phyloP scores from a whole-genome alignment of 192 early-diverging fungal genomes.

The Umbelopsis sp. region DNA sequence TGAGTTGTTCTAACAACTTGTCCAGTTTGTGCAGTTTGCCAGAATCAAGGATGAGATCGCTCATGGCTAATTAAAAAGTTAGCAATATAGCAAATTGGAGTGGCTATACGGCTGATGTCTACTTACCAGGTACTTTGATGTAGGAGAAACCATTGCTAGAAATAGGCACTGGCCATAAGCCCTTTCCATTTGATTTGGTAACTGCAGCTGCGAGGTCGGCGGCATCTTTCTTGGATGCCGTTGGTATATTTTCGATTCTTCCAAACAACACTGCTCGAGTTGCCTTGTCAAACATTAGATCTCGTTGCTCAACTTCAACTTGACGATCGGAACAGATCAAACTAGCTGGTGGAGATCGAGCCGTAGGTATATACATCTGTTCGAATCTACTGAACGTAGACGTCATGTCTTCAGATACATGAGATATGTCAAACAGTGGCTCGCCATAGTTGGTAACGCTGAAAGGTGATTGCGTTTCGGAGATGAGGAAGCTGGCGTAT shows the following conservation, averaged over 20 bases:
- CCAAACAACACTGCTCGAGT: slow-evolving; percentile 47
- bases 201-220: slow-evolving; percentile 4
- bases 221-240: slow-evolving; percentile 21
- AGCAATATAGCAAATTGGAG: neutral
- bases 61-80: slow-evolving; percentile 51
- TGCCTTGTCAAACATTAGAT: slow-evolving; percentile 47
- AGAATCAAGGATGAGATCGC: slow-evolving; percentile 78
- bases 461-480: slow-evolving; percentile 28
- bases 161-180: slow-evolving; percentile 47
- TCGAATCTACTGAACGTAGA: slow-evolving; percentile 23
- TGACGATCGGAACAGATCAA: slow-evolving; percentile 63
- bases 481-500: slow-evolving; percentile 48
- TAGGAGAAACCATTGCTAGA: slow-evolving; percentile 57
- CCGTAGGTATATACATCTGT: slow-evolving; percentile 46
- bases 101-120: neutral
- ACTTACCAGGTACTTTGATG: slow-evolving; percentile 68
- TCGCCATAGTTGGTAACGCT: slow-evolving; percentile 29
- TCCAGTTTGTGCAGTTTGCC: slow-evolving; percentile 79
- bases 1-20: slow-evolving; percentile 67
- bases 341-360: slow-evolving; percentile 63
- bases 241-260: slow-evolving; percentile 33
- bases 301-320: slow-evolving; percentile 58
- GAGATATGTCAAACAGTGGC: slow-evolving; percentile 31
- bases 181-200: slow-evolving; percentile 33
- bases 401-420: slow-evolving; percentile 33